phyloP scores from a whole-genome alignment of 2,329 filamentous ascomycete genomes.

The Bipolaris bicolor region DNA sequence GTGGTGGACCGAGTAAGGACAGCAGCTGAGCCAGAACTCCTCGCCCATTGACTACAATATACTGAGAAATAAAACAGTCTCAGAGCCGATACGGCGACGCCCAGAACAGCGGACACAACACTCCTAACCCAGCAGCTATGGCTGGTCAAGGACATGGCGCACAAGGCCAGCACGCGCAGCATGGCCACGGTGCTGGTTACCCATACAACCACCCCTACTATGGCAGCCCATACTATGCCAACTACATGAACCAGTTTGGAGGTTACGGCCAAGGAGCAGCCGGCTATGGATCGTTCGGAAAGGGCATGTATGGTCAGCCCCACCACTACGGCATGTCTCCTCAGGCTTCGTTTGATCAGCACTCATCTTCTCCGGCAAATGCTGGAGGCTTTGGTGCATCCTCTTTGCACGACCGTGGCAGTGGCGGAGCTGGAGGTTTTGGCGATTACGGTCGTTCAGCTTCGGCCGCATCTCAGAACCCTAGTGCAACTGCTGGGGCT shows the following conservation, averaged over 20 bases:
- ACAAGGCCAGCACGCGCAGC: constrained; percentile 55
- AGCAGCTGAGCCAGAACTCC: constrained; percentile 7
- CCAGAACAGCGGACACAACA: constrained; percentile 88
- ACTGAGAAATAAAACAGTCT: constrained; percentile 33
- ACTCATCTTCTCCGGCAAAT: constrained; percentile 69
- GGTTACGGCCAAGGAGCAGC: constrained; percentile 58
- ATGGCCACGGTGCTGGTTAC: constrained; percentile 50
- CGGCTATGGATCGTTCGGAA: constrained; percentile 60
- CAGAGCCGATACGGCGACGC: constrained; percentile 78
- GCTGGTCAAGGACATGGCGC: constrained; percentile 60
- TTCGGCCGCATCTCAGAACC: constrained; percentile 63
- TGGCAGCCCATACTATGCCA: constrained; percentile 65
- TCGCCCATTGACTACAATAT: neutral
- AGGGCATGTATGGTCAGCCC: constrained; percentile 68
- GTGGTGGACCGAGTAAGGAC: constrained; percentile 12
- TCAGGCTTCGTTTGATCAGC: constrained; percentile 64
- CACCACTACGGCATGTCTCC: constrained; percentile 65
- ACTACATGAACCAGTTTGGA: constrained; percentile 68
- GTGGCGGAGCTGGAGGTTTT: constrained; percentile 57
- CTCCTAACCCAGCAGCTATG: constrained; percentile 78
- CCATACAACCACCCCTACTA: constrained; percentile 66
- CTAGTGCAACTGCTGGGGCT: constrained; percentile 56
- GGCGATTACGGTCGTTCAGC: constrained; percentile 66
- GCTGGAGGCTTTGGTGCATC: constrained; percentile 58
- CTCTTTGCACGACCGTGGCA: constrained; percentile 56